Evolutionary conservation across 2,329 filamentous ascomycete species (phyloP).

Genomic region (Beauveria australis): DNA sequence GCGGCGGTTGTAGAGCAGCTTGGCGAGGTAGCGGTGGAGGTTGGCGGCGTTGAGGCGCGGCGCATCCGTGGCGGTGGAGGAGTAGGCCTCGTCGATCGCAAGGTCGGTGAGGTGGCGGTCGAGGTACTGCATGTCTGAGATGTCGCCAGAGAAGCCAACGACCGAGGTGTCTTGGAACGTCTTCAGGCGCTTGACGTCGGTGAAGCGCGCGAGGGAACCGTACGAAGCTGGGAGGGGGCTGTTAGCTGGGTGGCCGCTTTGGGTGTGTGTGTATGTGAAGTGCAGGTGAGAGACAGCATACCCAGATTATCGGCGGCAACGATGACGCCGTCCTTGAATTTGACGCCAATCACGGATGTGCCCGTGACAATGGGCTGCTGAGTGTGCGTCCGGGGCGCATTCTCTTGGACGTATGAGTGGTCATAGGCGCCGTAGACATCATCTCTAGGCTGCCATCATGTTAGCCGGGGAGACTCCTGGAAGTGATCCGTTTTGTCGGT

Average conservation of each 20-base stretch:
- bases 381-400: conserved; percentile 72
- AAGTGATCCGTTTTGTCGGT: no score
- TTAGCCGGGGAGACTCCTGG: conserved; percentile 9
- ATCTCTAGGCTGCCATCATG: conserved; percentile 68
- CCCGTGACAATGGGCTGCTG: conserved; percentile 91
- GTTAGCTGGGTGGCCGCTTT: background rate
- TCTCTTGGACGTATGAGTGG: conserved; percentile 67
- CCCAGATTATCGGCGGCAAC: conserved; percentile 96
- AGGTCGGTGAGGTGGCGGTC: conserved; percentile 84
- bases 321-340: conserved; percentile 93
- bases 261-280: background rate
- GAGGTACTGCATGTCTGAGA: conserved; percentile 98
- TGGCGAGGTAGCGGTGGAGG: conserved; percentile 91
- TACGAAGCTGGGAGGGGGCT: conserved; percentile 66
- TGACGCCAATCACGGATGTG: conserved; percentile 88
- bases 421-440: conserved; percentile 96
- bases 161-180: conserved; percentile 77
- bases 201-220: conserved; percentile 92
- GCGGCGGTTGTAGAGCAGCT: conserved; percentile 92
- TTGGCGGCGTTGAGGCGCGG: conserved; percentile 75
- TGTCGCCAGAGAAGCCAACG: conserved; percentile 91
- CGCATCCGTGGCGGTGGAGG: conserved; percentile 19
- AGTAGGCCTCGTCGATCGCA: conserved; percentile 83
- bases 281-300: conserved; percentile 31
- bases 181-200: conserved; percentile 90